Base-by-base conservation (phyloP, 805 yeast species). In the Lipomyces yamadae region DNA sequence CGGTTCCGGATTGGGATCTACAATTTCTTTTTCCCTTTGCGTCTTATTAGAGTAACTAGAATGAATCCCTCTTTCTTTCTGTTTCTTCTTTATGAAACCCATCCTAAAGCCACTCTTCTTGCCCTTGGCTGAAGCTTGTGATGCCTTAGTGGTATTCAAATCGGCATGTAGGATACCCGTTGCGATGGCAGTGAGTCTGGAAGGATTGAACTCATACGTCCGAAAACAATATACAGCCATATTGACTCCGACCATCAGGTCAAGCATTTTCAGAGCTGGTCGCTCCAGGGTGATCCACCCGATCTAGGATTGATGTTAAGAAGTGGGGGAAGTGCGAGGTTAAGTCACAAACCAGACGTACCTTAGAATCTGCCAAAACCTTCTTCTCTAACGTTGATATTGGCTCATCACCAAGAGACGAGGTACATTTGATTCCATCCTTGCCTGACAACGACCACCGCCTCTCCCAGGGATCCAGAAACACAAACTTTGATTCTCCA, bases 181-280 rank as follows among this genome's bases (percentile, higher is more conserved):
- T 3, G 70, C 68, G 37, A 67, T 62, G 2, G 65, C 54, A 5
- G 64, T 55, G 3, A 67, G 58, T 33, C 55, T 57, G 15, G 64
- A 61, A 29, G 68, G 68, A 37, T 58, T 64, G 29, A 4, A 33
- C 35, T 67, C 70, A 30, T 55, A 34, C 15, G 54, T 65, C 70
- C 69, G 67, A 45, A 68, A 68, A n/a, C 58, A 52, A 32, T 54
- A 56, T 5, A 58, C 61, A 8, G 66, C 63, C 56, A 66, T 67
- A 35, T 68, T 67, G 2, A 53, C 42, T 5, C 70, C 67, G 33
- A 68, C 56, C 70, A 64, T 63, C 8, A 68, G 39, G 54, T 68
- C 71, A 2, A 68, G 67, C 71, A 68, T 68, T 35, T 54, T 45
- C 33, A 68, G 45, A 5, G 71, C 71, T 2, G 63, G 33, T n/a